These are phyloP conservation scores for Pichia gijzeniarum DNA, from an alignment of 805 yeast species.

Conservation along the genomic window DNA sequence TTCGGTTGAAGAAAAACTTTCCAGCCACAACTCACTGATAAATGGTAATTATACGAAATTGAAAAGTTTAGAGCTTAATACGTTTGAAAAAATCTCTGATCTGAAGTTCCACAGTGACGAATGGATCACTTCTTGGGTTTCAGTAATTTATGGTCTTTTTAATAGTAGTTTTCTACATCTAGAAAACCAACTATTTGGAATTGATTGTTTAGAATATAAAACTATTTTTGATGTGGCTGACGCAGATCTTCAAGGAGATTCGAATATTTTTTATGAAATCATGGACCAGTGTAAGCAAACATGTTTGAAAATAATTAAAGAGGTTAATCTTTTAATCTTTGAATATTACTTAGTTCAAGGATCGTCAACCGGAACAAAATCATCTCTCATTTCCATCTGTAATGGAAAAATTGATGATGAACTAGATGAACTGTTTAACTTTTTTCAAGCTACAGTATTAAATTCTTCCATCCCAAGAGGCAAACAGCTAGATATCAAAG, in stretches of 20 bases:
- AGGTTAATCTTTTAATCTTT: slow-evolving; percentile 23
- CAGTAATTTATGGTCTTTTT: slow-evolving; percentile 25
- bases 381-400: slow-evolving; percentile 19
- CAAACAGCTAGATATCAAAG: slow-evolving; percentile 15
- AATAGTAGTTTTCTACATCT: slow-evolving; percentile 22
- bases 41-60: slow-evolving; percentile 10
- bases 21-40: slow-evolving; percentile 7
- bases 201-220: slow-evolving; percentile 20
- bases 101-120: slow-evolving; percentile 16
- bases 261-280: slow-evolving; percentile 18
- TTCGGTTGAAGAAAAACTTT: slow-evolving; percentile 5
- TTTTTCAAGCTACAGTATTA: slow-evolving; percentile 11
- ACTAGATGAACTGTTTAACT: slow-evolving; percentile 13
- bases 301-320: slow-evolving; percentile 22
- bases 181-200: slow-evolving; percentile 23
- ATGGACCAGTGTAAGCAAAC: slow-evolving; percentile 19
- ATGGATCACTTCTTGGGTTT: slow-evolving; percentile 26
- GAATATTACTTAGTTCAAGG: slow-evolving; percentile 24
- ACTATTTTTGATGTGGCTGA: slow-evolving; percentile 21
- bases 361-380: slow-evolving; percentile 12
- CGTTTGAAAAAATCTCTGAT: slow-evolving; percentile 12
- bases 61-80: slow-evolving; percentile 5
- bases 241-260: slow-evolving; percentile 18
- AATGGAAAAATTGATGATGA: slow-evolving; percentile 17
- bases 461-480: slow-evolving; percentile 5